Conservation (phyloP, 1,139 yeast species). For the Blastobotrys petasosporus region DNA sequence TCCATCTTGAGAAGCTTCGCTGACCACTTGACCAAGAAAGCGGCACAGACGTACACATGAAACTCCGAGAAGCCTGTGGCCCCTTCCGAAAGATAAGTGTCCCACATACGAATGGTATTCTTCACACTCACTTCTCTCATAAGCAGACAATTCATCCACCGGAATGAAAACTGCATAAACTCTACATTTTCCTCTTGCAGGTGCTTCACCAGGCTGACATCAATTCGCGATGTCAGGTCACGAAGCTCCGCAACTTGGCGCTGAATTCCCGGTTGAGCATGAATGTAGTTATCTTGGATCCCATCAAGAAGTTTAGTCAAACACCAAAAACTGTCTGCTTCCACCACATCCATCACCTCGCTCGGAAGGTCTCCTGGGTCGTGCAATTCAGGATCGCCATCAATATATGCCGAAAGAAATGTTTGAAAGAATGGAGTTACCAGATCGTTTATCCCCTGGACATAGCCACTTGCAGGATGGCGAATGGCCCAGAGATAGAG, state of each 20-base stretch:
- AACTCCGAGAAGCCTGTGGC: slow-evolving; percentile 86
- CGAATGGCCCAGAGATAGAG: slow-evolving; percentile 93
- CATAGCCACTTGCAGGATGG: slow-evolving; percentile 98
- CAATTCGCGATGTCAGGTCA: slow-evolving; percentile 75
- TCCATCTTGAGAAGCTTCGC: slow-evolving; percentile 76
- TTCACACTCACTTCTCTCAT: slow-evolving; percentile 86
- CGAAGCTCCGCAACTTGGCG: slow-evolving; percentile 80
- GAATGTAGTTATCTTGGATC: slow-evolving; percentile 93
- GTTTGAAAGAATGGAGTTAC: slow-evolving; percentile 93
- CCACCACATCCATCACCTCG: slow-evolving; percentile 54
- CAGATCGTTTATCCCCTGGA: slow-evolving; percentile 96
- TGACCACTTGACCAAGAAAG: slow-evolving; percentile 84
- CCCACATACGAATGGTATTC: slow-evolving; percentile 94
- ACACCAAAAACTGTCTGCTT: slow-evolving; percentile 98
- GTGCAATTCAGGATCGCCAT: slow-evolving; percentile 44
- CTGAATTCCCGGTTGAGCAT: slow-evolving; percentile 95
- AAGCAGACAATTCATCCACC: slow-evolving; percentile 97
- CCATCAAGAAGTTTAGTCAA: slow-evolving; percentile 83
- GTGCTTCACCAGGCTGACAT: slow-evolving; percentile 64
- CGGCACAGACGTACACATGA: slow-evolving; percentile 98
- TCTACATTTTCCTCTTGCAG: slow-evolving; percentile 77
- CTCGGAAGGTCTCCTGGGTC: slow-evolving; percentile 62
- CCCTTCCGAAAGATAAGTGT: slow-evolving; percentile 85
- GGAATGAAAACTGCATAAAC: slow-evolving; percentile 87
- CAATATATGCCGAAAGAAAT: slow-evolving; percentile 62